Base-by-base conservation (phyloP, 2,329 filamentous ascomycete genomes). In the Sphaerulina musiva region DNA sequence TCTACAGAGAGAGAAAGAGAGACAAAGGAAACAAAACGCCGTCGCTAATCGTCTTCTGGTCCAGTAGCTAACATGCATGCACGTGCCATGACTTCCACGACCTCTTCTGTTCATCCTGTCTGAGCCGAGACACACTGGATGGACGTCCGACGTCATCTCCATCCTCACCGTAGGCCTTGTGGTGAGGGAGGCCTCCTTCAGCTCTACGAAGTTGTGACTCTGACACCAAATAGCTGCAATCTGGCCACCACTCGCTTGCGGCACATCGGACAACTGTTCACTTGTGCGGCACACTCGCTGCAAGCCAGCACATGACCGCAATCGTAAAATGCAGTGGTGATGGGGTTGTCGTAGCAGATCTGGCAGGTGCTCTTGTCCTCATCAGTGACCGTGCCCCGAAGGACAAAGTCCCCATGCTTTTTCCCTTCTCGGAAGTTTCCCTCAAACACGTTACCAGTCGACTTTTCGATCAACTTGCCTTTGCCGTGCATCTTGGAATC, bases 231-330 rank as follows among this genome's bases (percentile, higher is more conserved):
- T 54, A 85, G 75, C 72, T 80, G 82, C 59, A 84, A 75, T 32
- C 81, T 77, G 48, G 71, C 77, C 57, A 78, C 66, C 17, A 84
- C 78, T 50, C 73, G 73, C 70, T 77, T 78, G 53, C 82, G 73
- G 66, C 82, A 85, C 23, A 84, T 79, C 1, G 82, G 82, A 60
- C 82, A 85, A 47, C 71, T 72, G 52, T 82, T 79, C 31, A 84
- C 76, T 63, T 79, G 75, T 48, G 73, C 73, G 10, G 82, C 81
- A 63, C 82, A 85, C n/a, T 70, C 70, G 54, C 80, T 69, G 59
- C 82, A 85, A 3, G 81, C 78, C 44, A 81, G 78, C 14, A 84
- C 79, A 62, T 85, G 82, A 0, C 82, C 82, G 59, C 82, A 85
- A 58, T 81, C 79, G 60, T 80, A 81, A 65, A 85, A 83, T 6